phyloP scores from a whole-genome alignment of 2,329 filamentous ascomycete species.

The Niveomyces coronatus region DNA sequence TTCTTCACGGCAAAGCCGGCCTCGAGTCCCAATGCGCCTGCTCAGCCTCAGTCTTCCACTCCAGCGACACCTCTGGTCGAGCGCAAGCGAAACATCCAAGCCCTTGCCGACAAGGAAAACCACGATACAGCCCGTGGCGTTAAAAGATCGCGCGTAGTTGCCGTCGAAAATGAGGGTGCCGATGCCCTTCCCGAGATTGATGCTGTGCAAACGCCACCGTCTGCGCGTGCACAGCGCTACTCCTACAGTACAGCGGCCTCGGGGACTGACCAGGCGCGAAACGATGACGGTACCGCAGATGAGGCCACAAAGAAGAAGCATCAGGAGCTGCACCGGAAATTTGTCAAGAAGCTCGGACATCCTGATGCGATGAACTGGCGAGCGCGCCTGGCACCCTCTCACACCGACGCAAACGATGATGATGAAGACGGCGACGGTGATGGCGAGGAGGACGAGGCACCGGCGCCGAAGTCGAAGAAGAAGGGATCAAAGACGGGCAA shows the following conservation, averaged over 20 bases:
- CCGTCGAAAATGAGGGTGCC: slow-evolving; percentile 37
- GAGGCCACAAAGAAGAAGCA: slow-evolving; percentile 45
- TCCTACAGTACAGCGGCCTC: slow-evolving; percentile 17
- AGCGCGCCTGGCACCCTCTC: slow-evolving; percentile 43
- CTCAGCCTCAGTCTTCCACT: slow-evolving; percentile 15
- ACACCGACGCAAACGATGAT: slow-evolving; percentile 43
- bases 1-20: slow-evolving; percentile 63
- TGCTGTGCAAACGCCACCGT: slow-evolving; percentile 20
- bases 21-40: slow-evolving; percentile 25
- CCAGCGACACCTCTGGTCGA: slow-evolving; percentile 30
- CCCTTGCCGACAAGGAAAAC: slow-evolving; percentile 7
- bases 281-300: slow-evolving; percentile 37
- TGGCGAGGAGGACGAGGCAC: slow-evolving; percentile 40
- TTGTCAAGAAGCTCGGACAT: slow-evolving; percentile 81
- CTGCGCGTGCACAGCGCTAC: slow-evolving; percentile 6
- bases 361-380: slow-evolving; percentile 69
- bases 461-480: slow-evolving; percentile 43
- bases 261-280: slow-evolving; percentile 26
- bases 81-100: slow-evolving; percentile 32
- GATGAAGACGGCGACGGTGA: slow-evolving; percentile 48
- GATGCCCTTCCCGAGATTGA: not conserved
- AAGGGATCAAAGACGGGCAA: slow-evolving; percentile 64
- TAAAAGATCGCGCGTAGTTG: slow-evolving; percentile 21
- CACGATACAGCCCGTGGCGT: not conserved
- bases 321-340: slow-evolving; percentile 67